Conservation (phyloP, 108 stramenopile species). For the Pseudonitzschia pungens region DNA sequence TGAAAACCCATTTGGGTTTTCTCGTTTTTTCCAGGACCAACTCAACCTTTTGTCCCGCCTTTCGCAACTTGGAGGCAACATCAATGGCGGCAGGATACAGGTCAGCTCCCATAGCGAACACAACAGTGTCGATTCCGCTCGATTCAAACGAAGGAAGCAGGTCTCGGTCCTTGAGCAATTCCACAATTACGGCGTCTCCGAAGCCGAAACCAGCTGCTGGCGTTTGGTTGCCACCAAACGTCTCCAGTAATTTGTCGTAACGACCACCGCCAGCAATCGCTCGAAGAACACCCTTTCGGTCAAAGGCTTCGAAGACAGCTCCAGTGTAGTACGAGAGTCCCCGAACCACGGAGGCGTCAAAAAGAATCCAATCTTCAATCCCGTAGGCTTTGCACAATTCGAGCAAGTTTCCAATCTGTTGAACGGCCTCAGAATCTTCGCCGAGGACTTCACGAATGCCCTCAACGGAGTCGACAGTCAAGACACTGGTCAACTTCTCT, state of each 20-base stretch:
- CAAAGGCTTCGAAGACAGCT: constrained; percentile 97
- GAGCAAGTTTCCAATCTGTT: constrained; percentile 75
- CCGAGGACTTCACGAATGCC: constrained; percentile 75
- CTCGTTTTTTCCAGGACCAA: constrained; percentile 81
- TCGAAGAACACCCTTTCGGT: constrained; percentile 91
- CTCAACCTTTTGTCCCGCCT: constrained; percentile 86
- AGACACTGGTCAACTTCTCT: constrained; percentile 74
- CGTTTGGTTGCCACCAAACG: constrained; percentile 92
- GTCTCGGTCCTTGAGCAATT: constrained; percentile 87
- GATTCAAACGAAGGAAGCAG: constrained; percentile 87
- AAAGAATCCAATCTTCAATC: constrained; percentile 91
- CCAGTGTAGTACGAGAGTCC: constrained; percentile 98
- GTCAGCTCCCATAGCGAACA: constrained; percentile 81
- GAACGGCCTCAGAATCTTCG: constrained; percentile 82
- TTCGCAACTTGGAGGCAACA: constrained; percentile 66
- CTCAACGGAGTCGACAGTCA: constrained; percentile 88
- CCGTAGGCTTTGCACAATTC: constrained; percentile 83
- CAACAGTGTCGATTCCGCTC: constrained; percentile 73
- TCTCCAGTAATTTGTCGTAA: constrained; percentile 94
- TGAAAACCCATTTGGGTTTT: constrained; percentile 95
- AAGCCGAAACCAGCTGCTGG: constrained; percentile 98
- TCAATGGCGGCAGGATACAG: constrained; percentile 62
- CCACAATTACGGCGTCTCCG: constrained; percentile 98
- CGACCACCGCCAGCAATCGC: constrained; percentile 98
- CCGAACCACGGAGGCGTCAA: constrained; percentile 95